Evolutionary conservation across 129 eudicot species (phyloP), one percentile per base, ranked within the genome.

Genomic region (Artemisia argyi): DNA sequence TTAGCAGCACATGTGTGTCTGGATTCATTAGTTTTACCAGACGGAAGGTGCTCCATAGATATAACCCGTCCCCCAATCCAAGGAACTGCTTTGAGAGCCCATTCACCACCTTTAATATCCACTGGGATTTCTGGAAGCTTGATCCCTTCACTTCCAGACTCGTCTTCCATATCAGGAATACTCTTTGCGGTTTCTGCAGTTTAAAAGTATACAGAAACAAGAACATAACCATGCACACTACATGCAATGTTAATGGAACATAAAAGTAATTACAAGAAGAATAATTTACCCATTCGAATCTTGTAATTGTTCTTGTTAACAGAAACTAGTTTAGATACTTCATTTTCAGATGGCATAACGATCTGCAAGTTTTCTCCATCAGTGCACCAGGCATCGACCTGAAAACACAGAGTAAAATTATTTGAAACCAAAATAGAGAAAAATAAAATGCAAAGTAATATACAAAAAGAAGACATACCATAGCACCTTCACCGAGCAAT

Each of bases 1-100:
- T 16, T 15, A 52, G 57, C 7, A 26, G 8, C 44, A 59, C 4
- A 20, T 20, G 12, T 57, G 24, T 28, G 15, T 61, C 44, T 61
- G 17, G 20, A 35, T 63, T 11, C 13, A 60, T 53, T 51, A 71
- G 46, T 11, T 51, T 76, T 84, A 94, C 99, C 91, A 30, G 98
- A 76, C 53, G 96, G 97, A 65, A 78, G 78, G 80, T 94, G 98
- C 56, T 94, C 86, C 97, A 88, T 94, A 5, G 98, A 84, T 69
- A 88, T 85, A 53, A 94, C 86, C 63, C 97, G 86, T 68, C 97
- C 99, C 59, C 99, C 97, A 24, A 94, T 88, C 97, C 97, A 94
- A 50, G 99, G 99, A 57, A 94, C 96, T 72, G 88, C 91, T 84
- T 90, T 88, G 42, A 94, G 91, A 65, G 74, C 82, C 99, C 99